phyloP scores from a whole-genome alignment of 1,284 basidiomycete genomes.

The Heterobasidion parviporum region DNA sequence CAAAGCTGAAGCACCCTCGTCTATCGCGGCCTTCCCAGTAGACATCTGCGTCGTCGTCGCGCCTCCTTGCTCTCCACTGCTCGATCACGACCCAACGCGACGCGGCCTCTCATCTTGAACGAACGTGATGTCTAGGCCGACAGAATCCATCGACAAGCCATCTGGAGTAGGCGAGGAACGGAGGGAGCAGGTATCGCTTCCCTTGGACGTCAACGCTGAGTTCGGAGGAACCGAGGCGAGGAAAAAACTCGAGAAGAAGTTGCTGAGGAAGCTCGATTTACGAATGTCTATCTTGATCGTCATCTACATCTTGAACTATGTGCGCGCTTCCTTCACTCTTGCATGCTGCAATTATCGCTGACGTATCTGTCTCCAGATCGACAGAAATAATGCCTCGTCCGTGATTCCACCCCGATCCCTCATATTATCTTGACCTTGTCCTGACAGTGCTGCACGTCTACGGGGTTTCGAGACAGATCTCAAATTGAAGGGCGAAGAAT shows the following conservation, averaged over 20 bases:
- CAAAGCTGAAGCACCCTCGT: no score
- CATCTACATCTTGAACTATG: slow-evolving; percentile 66
- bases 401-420: slow-evolving; percentile 9
- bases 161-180: neutral
- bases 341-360: slow-evolving; percentile 6
- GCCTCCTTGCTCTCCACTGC: no score
- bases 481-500: slow-evolving; percentile 52
- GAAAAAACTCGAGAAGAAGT: slow-evolving; percentile 37
- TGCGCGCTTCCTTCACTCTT: slow-evolving; percentile 20
- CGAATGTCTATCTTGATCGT: slow-evolving; percentile 62
- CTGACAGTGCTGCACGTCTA: slow-evolving; percentile 51
- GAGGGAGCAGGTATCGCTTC: neutral
- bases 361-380: slow-evolving; percentile 36
- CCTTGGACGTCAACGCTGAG: slow-evolving; percentile 22
- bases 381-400: slow-evolving; percentile 60
- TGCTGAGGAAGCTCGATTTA: slow-evolving; percentile 53
- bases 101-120: no score
- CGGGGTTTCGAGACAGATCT: slow-evolving; percentile 69
- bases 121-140: neutral
- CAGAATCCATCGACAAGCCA: neutral
- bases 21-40: no score
- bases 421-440: neutral
- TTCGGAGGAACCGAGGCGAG: slow-evolving; percentile 35
- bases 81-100: no score
- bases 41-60: no score